phyloP scores from a whole-genome alignment of 164 flowering plant genomes.

The Piper betle region DNA sequence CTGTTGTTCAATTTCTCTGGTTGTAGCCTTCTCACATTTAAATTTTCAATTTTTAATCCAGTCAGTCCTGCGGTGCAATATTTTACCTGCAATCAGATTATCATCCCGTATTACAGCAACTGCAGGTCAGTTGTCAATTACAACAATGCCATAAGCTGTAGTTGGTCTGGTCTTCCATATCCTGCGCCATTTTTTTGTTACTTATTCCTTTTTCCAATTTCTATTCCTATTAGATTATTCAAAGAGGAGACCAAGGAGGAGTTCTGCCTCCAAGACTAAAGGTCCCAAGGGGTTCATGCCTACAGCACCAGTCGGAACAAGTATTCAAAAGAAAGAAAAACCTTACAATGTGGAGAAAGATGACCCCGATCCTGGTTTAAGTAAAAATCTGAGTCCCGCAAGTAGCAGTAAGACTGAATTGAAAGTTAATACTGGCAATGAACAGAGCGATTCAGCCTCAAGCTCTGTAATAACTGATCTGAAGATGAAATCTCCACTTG shows the following conservation, averaged over 20 bases:
- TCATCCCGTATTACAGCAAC: background rate
- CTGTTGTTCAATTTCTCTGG: background rate
- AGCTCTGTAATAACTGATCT: background rate
- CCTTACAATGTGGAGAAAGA: constrained; percentile 27
- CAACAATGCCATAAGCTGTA: background rate
- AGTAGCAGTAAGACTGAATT: constrained; percentile 14
- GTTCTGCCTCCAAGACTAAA: constrained; percentile 31
- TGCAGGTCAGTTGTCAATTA: background rate
- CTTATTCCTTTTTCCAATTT: background rate
- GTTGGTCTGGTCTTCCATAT: background rate
- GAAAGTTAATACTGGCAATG: constrained; percentile 15
- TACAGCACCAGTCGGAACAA: constrained; percentile 33
- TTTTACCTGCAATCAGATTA: background rate
- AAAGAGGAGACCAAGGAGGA: constrained; percentile 47
- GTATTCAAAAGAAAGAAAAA: constrained; percentile 38
- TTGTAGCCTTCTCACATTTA: background rate
- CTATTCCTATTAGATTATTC: constrained; percentile 41
- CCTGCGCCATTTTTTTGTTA: background rate
- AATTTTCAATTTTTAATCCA: background rate
- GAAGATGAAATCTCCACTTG: background rate
- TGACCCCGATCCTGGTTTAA: constrained; percentile 16
- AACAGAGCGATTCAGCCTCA: constrained; percentile 8
- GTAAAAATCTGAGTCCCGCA: constrained; percentile 14
- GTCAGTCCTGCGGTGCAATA: background rate
- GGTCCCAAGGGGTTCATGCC: constrained; percentile 47